Evolutionary conservation across 2,329 filamentous ascomycete genomes (phyloP), one percentile per base, ranked within the genome.

Genomic region (Ceratocystis destructans): DNA sequence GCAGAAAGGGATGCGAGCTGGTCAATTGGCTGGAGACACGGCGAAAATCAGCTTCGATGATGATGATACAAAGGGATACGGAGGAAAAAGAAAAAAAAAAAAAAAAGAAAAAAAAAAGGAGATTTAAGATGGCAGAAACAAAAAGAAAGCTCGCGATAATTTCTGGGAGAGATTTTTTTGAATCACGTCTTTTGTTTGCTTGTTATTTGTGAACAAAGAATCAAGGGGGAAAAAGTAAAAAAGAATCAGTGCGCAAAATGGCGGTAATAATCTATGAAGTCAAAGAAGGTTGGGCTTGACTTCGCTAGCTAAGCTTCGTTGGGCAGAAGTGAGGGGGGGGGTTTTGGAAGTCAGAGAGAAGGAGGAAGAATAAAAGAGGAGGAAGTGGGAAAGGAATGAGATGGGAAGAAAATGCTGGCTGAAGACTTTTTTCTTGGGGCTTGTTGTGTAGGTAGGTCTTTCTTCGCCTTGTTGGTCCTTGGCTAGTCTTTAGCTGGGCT

Each of bases 341-440:
- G 33, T 10, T 12, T 15, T 41, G 37, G 20, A 20, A 53, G 22
- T 17, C 41, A 62, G 33, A 59, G 37, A 59, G 53, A 20, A 45
- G 37, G 53, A 57, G 50, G 46, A 66, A 59, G 37, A 50, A 66
- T 48, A 22, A 46, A 50, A 45, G 53, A 62, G 17, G 12, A 20
- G 55, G 55, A 59, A 59, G 55, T 59, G 55, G 55, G 55, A 59
- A 46, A 33, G 33, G 61, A 41, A 50, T 28, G 44, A 45, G 53
- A 45, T 53, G 50, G 50, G 53, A 37, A 61, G 57, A 31, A 63
- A 33, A 53, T 33, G 22, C 31, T 50, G 37, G 62, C 46, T 37
- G 62, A 64, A 64, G 62, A 53, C 48, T 53, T 50, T 64, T 64
- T 33, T n/a, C 33, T 37, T 59, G 28, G 55, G 55, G 28, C 55